These are phyloP conservation scores for Tardiomyces depauwii DNA, from an alignment of 1,139 yeast genomes.

Conservation along the genomic window DNA sequence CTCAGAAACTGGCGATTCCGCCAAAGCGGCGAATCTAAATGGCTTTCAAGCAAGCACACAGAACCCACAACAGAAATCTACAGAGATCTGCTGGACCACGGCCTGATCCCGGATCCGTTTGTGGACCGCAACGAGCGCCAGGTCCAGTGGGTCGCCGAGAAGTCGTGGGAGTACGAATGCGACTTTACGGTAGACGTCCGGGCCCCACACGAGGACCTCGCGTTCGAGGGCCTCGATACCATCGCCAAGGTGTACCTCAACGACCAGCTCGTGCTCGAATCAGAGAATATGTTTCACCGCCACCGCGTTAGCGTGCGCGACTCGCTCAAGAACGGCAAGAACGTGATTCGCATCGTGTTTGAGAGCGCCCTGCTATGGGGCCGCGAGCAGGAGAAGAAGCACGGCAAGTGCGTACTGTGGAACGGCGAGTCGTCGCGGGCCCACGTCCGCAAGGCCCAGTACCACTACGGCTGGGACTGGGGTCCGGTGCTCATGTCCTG, in stretches of 20 bases:
- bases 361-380: slow-evolving; percentile 21
- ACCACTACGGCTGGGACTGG: slow-evolving; percentile 44
- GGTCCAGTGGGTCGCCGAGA: slow-evolving; percentile 39
- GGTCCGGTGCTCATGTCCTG: slow-evolving; percentile 34
- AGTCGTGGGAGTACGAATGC: slow-evolving; percentile 19
- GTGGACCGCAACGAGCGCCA: slow-evolving; percentile 29
- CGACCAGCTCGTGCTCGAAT: slow-evolving; percentile 19
- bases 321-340: slow-evolving; percentile 12
- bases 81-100: slow-evolving; percentile 29
- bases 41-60: slow-evolving; percentile 13
- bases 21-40: slow-evolving; percentile 4
- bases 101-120: slow-evolving; percentile 36
- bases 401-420: slow-evolving; percentile 18
- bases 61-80: slow-evolving; percentile 28
- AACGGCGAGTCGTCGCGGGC: slow-evolving; percentile 29
- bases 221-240: slow-evolving; percentile 35
- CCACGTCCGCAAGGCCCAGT: slow-evolving; percentile 35
- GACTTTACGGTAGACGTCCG: slow-evolving; percentile 9
- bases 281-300: slow-evolving; percentile 29
- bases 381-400: slow-evolving; percentile 17
- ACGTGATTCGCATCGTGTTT: slow-evolving; percentile 20
- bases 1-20: not conserved
- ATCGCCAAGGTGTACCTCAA: slow-evolving; percentile 30
- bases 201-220: slow-evolving; percentile 12
- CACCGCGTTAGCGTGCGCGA: slow-evolving; percentile 10